Conservation (phyloP, 441 rosid species). For the Kokia cookei region DNA sequence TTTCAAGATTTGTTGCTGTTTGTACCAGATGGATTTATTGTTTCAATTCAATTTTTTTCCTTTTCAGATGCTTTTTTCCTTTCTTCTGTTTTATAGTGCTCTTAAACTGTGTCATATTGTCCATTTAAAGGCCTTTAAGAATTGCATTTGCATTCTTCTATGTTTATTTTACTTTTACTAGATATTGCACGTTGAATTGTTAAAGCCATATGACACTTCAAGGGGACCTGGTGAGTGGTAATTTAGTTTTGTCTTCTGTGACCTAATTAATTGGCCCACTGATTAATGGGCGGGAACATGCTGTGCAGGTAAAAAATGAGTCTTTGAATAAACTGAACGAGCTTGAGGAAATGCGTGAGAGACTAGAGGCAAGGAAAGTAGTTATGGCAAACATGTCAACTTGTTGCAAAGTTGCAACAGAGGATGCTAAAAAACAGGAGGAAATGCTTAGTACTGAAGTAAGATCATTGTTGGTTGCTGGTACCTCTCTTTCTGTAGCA, state of each 20-base stretch:
- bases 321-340: constrained; percentile 60
- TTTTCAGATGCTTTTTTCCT: background rate
- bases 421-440: constrained; percentile 61
- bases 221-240: background rate
- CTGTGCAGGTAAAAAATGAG: constrained; percentile 70
- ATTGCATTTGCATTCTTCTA: background rate
- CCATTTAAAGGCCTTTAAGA: background rate
- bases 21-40: background rate
- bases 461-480: constrained; percentile 70
- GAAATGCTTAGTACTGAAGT: constrained; percentile 65
- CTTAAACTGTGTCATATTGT: background rate
- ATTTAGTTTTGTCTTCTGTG: background rate
- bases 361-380: constrained; percentile 47
- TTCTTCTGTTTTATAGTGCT: background rate
- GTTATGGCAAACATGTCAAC: constrained; percentile 37
- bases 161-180: background rate
- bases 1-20: background rate
- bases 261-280: constrained; percentile 65
- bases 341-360: constrained; percentile 77
- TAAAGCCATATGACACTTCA: background rate
- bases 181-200: background rate
- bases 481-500: constrained; percentile 69
- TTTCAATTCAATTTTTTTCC: background rate
- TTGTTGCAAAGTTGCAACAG: constrained; percentile 36
- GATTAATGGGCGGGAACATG: constrained; percentile 66